Percentiles rank a stretch among this genome's conserved stretches.
Evolutionary conservation across 495 filamentous ascomycete genomes (phyloP).

Genomic region (Neurospora sp.): DNA sequence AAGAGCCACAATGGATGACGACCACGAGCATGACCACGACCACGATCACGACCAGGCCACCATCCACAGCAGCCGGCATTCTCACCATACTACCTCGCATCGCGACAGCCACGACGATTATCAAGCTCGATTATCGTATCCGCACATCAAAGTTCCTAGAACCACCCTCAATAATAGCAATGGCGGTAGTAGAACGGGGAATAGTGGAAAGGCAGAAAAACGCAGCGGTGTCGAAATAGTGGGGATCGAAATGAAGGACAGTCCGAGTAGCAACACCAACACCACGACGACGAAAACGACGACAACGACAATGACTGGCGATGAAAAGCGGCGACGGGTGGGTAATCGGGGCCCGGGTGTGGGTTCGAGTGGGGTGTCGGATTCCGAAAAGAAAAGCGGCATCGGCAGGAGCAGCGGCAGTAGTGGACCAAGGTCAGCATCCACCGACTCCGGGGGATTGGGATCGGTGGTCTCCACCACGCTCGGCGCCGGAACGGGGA

Average conservation of each 20-base stretch:
- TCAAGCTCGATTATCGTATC: neutral
- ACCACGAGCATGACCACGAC: neutral
- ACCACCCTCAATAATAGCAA: neutral
- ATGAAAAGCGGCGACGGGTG: neutral
- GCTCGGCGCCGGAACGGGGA: neutral
- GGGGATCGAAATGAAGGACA: neutral
- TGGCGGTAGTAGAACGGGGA: neutral
- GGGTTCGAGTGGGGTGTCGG: neutral
- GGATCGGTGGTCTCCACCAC: neutral
- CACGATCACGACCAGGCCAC: neutral
- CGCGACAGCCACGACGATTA: neutral
- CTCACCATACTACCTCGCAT: neutral
- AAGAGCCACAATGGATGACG: neutral
- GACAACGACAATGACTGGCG: neutral
- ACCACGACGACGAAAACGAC: neutral
- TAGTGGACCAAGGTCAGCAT: neutral
- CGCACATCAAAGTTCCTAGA: neutral
- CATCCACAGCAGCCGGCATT: neutral
- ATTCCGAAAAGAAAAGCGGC: neutral
- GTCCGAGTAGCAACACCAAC: neutral
- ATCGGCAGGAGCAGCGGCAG: neutral
- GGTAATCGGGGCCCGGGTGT: neutral
- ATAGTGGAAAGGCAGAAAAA: neutral
- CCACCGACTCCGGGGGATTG: neutral
- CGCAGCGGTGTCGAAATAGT: neutral